Conservation (phyloP, 148 eudicot genomes). For the Drosera capensis region DNA sequence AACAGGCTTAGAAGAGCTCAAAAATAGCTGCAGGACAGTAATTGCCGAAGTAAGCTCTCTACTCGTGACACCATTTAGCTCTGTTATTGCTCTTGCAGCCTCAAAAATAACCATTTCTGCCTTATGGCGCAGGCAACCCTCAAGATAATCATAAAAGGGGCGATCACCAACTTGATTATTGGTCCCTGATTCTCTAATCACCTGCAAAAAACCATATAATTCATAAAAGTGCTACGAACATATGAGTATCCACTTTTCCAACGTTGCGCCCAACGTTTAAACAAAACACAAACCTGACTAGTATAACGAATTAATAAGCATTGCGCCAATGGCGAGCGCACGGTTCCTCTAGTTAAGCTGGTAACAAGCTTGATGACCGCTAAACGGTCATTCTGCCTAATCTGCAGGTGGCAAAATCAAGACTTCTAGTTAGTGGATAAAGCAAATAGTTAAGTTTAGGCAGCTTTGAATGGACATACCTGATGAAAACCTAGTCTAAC, state of each 20-base stretch:
- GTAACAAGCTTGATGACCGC: conserved; percentile 96
- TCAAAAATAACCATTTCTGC: conserved; percentile 99
- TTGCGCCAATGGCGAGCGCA: conserved; percentile 94
- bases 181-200: conserved; percentile 60
- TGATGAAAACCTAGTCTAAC: too few relatives aligned
- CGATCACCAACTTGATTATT: conserved; percentile 74
- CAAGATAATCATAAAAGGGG: conserved; percentile 88
- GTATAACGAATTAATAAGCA: conserved; percentile 88
- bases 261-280: not conserved
- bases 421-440: not conserved
- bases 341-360: conserved; percentile 78
- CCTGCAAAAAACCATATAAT: conserved; percentile 25
- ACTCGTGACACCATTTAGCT: conserved; percentile 73
- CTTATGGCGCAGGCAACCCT: conserved; percentile 92
- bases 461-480: too few relatives aligned
- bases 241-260: not conserved
- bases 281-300: conserved; percentile 51
- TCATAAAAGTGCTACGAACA: not conserved
- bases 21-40: conserved; percentile 83
- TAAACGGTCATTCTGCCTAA: conserved; percentile 91
- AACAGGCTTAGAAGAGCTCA: conserved; percentile 96
- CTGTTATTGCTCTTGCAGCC: conserved; percentile 94
- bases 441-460: too few relatives aligned
- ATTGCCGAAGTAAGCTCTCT: conserved; percentile 94
- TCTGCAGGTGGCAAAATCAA: conserved; percentile 35